Evolutionary conservation across 192 early-diverging fungal genomes (phyloP), one percentile per base, ranked within the genome.

Genomic region (Rhizophagus prolifer): DNA sequence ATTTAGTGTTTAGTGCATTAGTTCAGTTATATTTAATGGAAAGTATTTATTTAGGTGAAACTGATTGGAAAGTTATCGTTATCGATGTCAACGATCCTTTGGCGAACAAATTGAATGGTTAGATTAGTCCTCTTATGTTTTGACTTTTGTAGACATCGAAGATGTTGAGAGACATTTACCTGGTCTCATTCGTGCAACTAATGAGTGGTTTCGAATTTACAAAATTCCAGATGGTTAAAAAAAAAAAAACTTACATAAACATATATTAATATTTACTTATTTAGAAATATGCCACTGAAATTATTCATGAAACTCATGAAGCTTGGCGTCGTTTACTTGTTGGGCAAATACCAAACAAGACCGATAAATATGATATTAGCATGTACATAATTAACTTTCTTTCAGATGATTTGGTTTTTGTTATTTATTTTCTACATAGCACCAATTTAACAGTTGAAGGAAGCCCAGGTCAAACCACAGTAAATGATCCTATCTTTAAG

Each of bases 131-230:
- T n/a, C n/a, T 26, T 54, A 16, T 34, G 25, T 23, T 54, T 66
- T 78, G 14, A 63, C 30, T 70, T 66, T 70, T 3, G 1, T 66
- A 90, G 92, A 99, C 82, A 94, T 99, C 85, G 97, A 98, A 84
- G 97, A 99, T 85, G 96, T 99, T 81, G 95, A 98, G 88, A 94
- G 91, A 78, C 94, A 96, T 87, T 88, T 97, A 79, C 97, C 97
- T 62, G 97, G 97, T 70, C 89, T 98, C 38, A 85, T 99, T 70
- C 92, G 94, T 68, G 97, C 97, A 54, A 97, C 95, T 63, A 96
- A 97, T 86, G 97, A 98, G 86, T 99, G 97, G 97, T 99, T 99
- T 96, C 93, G 96, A 83, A 97, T 97, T 88, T 98, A 99, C 94
- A 98, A 99, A 88, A 98, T 98, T 82, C 97, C 97, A 71, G 97